Base-by-base conservation (phyloP, 768 basidiomycete species). In the Rhizopogon vinicolor region DNA sequence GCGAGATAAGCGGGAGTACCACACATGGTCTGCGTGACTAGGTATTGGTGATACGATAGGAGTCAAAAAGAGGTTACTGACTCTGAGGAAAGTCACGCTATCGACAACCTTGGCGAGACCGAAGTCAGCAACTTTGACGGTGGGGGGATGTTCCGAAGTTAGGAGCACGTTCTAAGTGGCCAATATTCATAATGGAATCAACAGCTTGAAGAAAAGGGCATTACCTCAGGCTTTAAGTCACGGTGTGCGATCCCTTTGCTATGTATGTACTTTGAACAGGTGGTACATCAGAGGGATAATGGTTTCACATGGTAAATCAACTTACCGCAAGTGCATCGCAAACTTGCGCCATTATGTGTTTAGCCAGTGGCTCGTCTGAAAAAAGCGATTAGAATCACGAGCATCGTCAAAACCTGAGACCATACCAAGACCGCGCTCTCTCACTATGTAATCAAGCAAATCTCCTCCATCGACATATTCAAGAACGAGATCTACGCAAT, bases 1-100 rank as follows among this genome's bases (percentile, higher is more conserved):
- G 93, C 94, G 5, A 97, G 84, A 67, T 98, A 98, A 60, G 84
- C 86, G 0, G 96, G 96, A 0, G 97, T 99, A 4, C 96, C 96
- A 62, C 96, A 98, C 89, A 95, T 92, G 0, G 95, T 96, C 84
- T 90, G 63, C 14, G 53, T 25, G 41, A 35, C 33, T 22, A 37
- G 19, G 25, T 12, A 53, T 57, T 18, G 62, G 29, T 31, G 35
- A 37, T 3, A 53, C 22, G n/a, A 37, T 44, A 39, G 14, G 3
- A 46, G 16, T 12, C 40, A 40, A 49, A 14, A 22, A 18, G 41
- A 41, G 5, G n/a, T 13, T 22, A 69, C 83, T 14, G 59, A 92
- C 91, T 60, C 79, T 79, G 12, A 93, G 72, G 80, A 89, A 87
- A 0, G 89, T 92, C 60, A 83, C 66, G 59, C 83, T 85, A 59